Base-by-base conservation (phyloP, 1,284 basidiomycete genomes). In the Cronartium quercuum region DNA sequence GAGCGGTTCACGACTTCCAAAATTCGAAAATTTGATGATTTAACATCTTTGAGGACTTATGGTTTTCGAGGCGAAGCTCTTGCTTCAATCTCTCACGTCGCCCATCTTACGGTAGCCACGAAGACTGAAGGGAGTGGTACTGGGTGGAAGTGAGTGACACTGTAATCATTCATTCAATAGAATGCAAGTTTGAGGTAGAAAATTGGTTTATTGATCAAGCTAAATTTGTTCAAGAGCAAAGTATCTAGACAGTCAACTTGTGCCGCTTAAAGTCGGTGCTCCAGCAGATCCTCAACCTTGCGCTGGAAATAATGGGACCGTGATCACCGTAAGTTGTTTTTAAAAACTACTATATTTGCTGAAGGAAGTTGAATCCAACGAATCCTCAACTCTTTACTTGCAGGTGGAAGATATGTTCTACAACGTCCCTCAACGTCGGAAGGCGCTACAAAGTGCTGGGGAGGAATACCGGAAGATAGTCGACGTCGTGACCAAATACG, bases 41-140 rank as follows among this genome's bases (percentile, higher is more conserved):
- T 99, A 62, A 87, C 89, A 55, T 85, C 84, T n/a, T 86, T 99
- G 63, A 86, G 87, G 3, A 98, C 96, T 0, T 98, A 97, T 82
- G 96, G 96, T 0, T 99, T 99, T 82, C 87, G 96, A 71, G 96
- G 96, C 40, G 96, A 99, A 83, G 96, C 96, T 0, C 84, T 98
- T 29, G 96, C 96, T 0, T 96, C 93, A 47, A 94, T 99, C 76
- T 95, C 93, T 38, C 94, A 96, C 83, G 92, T 97, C 66, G 89
- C 94, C 1, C 90, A 91, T 80, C 85, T 98, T 77, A 88, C 88
- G 21, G 91, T 98, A 9, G 84, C 92, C 13, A 96, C 93, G 4
- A 98, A 98, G 84, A 93, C 91, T 0, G 89, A 87, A 78, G 79
- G 84, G 0, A 91, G 93, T 66, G 83, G 85, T 3, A 92, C 90